A percentile compares a stretch with the other conserved stretches of the same genome.
phyloP scores from a whole-genome alignment of 2,329 filamentous ascomycete species.

The Kalaharituber pfeilii region DNA sequence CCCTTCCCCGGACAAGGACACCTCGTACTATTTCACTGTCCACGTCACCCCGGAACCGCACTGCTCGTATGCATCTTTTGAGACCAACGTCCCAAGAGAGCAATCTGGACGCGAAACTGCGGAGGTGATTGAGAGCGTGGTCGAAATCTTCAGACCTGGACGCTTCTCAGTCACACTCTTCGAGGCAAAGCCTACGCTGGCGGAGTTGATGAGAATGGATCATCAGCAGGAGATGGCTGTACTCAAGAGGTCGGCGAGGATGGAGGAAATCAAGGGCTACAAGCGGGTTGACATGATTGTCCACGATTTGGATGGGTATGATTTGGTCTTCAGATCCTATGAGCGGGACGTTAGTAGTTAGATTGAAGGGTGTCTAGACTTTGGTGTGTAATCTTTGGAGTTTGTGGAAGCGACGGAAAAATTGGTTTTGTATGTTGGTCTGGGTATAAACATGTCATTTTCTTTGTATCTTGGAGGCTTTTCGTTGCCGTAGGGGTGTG shows the following conservation, averaged over 20 bases:
- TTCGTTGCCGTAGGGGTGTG: too few species aligned
- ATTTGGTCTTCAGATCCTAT: constrained; percentile 91
- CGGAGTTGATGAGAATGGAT: constrained; percentile 14
- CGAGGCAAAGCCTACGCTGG: constrained; percentile 51
- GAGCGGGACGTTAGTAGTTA: constrained; percentile 40
- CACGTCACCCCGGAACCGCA: constrained; percentile 95
- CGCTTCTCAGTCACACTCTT: constrained; percentile 95
- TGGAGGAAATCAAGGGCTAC: constrained; percentile 74
- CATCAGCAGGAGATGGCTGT: constrained; percentile 31
- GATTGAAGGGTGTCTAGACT: too few species aligned
- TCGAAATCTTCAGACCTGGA: constrained; percentile 91
- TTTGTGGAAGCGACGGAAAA: too few species aligned
- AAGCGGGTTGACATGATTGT: constrained; percentile 83
- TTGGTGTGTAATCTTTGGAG: too few species aligned
- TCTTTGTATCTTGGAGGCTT: too few species aligned
- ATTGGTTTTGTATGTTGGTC: too few species aligned
- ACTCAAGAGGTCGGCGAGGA: constrained; percentile 33
- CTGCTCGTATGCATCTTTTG: constrained; percentile 94
- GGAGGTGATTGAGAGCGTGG: constrained; percentile 84
- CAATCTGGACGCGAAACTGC: constrained; percentile 76
- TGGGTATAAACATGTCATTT: too few species aligned
- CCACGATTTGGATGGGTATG: constrained; percentile 93
- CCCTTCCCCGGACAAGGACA: constrained; percentile 47
- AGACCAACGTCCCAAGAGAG: constrained; percentile 86
- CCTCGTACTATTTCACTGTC: constrained; percentile 89